Evolutionary conservation across 2,329 filamentous ascomycete genomes (phyloP).

Genomic region (Fusarium euwallaceae): DNA sequence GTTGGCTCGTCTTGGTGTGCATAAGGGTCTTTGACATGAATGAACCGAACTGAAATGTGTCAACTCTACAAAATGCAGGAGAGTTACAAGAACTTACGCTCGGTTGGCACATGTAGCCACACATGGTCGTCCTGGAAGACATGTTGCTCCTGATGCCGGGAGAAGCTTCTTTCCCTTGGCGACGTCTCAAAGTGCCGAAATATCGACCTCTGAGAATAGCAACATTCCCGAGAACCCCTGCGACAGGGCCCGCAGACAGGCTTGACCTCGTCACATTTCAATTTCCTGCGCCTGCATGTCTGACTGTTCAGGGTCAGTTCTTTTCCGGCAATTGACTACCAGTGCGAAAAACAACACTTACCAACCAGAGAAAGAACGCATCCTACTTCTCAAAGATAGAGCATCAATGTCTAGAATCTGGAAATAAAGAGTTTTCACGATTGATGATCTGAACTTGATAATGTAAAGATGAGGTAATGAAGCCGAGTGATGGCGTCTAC

Average conservation of each 20-base stretch:
- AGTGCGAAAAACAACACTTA: too few species aligned
- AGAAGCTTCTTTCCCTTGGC: background rate
- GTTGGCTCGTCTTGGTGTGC: background rate
- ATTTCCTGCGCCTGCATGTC: slow-evolving; percentile 42
- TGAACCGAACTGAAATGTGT: slow-evolving; percentile 25
- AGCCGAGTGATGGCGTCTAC: background rate
- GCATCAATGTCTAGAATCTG: background rate
- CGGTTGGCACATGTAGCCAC: slow-evolving; percentile 31
- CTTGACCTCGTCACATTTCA: slow-evolving; percentile 46
- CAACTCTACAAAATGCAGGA: rapidly evolving
- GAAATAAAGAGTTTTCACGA: background rate
- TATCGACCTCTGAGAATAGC: slow-evolving; percentile 29
- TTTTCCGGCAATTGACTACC: background rate
- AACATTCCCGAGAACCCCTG: slow-evolving; percentile 32
- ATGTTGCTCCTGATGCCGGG: background rate
- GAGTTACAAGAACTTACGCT: slow-evolving; percentile 7
- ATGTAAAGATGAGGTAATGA: background rate
- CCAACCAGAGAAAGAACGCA: slow-evolving; percentile 41
- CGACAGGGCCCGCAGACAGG: slow-evolving; percentile 39
- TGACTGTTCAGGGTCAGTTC: slow-evolving; percentile 22
- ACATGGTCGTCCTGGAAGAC: slow-evolving; percentile 29
- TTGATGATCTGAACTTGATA: background rate
- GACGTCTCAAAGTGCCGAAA: slow-evolving; percentile 34
- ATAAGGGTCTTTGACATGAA: slow-evolving; percentile 28
- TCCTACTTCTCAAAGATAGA: background rate